A percentile compares a stretch with the other conserved stretches of the same genome.
Conservation (phyloP, 208 protist species). For the Wallacemonas collosoma region DNA sequence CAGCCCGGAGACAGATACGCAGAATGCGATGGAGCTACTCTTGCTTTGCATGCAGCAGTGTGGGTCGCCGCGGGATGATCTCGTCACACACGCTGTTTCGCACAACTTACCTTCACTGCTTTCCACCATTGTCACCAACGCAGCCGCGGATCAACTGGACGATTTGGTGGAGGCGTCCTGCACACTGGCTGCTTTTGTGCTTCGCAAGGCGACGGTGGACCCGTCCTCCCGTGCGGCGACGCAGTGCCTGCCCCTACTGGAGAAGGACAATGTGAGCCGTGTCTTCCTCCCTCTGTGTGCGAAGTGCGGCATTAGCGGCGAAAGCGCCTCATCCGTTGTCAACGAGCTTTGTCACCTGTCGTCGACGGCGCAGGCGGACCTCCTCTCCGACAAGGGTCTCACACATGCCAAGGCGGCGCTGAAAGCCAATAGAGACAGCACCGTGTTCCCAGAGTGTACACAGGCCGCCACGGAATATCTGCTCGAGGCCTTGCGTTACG, state of each 20-base stretch:
- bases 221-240: slow-evolving; percentile 31
- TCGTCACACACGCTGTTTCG: slow-evolving; percentile 8
- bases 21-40: slow-evolving; percentile 6
- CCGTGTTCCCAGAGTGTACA: slow-evolving; percentile 22
- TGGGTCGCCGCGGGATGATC: slow-evolving; percentile 18
- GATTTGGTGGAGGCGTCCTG: slow-evolving; percentile 42
- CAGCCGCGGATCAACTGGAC: slow-evolving; percentile 36
- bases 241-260: slow-evolving; percentile 41
- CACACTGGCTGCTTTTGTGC: slow-evolving; percentile 38
- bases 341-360: slow-evolving; percentile 49
- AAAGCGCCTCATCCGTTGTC: slow-evolving; percentile 51
- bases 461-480: slow-evolving; percentile 38
- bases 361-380: slow-evolving; percentile 33
- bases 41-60: slow-evolving; percentile 23
- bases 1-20: slow-evolving; percentile 14
- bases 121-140: slow-evolving; percentile 40
- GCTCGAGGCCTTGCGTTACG: slow-evolving; percentile 44
- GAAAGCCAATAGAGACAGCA: slow-evolving; percentile 20
- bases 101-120: slow-evolving; percentile 53
- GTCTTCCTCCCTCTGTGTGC: slow-evolving; percentile 62
- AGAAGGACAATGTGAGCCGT: slow-evolving; percentile 34
- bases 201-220: slow-evolving; percentile 38
- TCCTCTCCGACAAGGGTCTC: slow-evolving; percentile 41
- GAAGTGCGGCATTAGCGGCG: slow-evolving; percentile 27
- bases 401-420: slow-evolving; percentile 28